Percentiles rank a stretch among this genome's conserved stretches.
Evolutionary conservation across 257 asterid genomes (phyloP).

Genomic region (Scutellaria baicalensis): DNA sequence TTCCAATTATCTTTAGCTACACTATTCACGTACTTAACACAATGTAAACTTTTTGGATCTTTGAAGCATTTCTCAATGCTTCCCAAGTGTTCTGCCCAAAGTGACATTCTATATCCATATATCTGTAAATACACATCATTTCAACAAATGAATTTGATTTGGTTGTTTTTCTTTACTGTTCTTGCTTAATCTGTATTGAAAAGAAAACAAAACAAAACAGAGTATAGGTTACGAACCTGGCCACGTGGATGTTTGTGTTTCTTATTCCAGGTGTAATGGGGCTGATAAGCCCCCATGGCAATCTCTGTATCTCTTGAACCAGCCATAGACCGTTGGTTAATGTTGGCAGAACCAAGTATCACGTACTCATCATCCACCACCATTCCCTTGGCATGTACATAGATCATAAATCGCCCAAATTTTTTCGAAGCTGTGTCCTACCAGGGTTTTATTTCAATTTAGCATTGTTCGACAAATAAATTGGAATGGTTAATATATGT

Average conservation of each 20-base stretch:
- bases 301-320: conserved; percentile 89
- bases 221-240: conserved; percentile 47
- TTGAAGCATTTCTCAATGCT: conserved; percentile 32
- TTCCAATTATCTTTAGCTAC: conserved; percentile 73
- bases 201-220: neutral
- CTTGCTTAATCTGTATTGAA: neutral
- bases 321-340: conserved; percentile 81
- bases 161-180: neutral
- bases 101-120: conserved; percentile 75
- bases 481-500: neutral
- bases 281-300: conserved; percentile 88
- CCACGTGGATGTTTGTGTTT: conserved; percentile 50
- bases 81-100: conserved; percentile 79
- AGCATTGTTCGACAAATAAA: neutral
- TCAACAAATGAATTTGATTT: too few species aligned
- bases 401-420: conserved; percentile 58
- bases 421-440: conserved; percentile 39
- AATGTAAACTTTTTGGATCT: conserved; percentile 43
- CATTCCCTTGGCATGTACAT: conserved; percentile 85
- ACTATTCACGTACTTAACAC: conserved; percentile 41
- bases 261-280: conserved; percentile 59
- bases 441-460: neutral
- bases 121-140: conserved; percentile 27
- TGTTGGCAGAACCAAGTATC: conserved; percentile 77
- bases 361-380: conserved; percentile 78